Percentiles rank a stretch among this genome's conserved stretches.
Evolutionary conservation across 352 stramenopile species (phyloP).

Genomic region (Poterioochromonas sp.): DNA sequence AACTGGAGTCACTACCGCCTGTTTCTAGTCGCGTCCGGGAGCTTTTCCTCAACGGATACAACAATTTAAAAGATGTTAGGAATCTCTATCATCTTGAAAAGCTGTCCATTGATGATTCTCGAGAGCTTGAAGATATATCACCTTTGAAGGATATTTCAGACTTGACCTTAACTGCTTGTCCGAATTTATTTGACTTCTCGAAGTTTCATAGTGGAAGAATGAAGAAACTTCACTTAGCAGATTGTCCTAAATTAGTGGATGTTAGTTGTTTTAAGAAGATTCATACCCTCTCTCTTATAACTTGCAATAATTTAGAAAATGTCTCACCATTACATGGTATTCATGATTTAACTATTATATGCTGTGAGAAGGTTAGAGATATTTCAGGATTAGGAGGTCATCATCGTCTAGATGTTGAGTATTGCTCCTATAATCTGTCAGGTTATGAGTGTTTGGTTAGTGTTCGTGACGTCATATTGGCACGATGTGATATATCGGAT

Average conservation of each 20-base stretch:
- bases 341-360: conserved; percentile 16
- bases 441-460: conserved; percentile 13
- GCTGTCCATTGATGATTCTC: too few relatives aligned
- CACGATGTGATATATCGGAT: conserved; percentile 13
- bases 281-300: background rate
- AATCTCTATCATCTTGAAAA: too few relatives aligned
- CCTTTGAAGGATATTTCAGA: background rate
- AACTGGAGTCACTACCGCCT: too few relatives aligned
- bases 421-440: conserved; percentile 14
- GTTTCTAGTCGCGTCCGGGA: too few relatives aligned
- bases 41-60: too few relatives aligned
- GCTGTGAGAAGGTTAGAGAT: conserved; percentile 11
- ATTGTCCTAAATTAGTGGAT: conserved; percentile 4
- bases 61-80: too few relatives aligned
- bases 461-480: conserved; percentile 11
- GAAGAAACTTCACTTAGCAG: background rate
- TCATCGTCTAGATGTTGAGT: conserved; percentile 13
- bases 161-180: background rate
- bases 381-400: conserved; percentile 13
- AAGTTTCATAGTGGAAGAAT: background rate
- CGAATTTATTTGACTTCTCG: background rate
- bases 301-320: conserved; percentile 8
- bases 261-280: background rate
- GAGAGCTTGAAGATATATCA: too few relatives aligned
- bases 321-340: conserved; percentile 13